Base-by-base conservation (phyloP, 1,139 yeast species). In the Scheffersomyces parashehatae region DNA sequence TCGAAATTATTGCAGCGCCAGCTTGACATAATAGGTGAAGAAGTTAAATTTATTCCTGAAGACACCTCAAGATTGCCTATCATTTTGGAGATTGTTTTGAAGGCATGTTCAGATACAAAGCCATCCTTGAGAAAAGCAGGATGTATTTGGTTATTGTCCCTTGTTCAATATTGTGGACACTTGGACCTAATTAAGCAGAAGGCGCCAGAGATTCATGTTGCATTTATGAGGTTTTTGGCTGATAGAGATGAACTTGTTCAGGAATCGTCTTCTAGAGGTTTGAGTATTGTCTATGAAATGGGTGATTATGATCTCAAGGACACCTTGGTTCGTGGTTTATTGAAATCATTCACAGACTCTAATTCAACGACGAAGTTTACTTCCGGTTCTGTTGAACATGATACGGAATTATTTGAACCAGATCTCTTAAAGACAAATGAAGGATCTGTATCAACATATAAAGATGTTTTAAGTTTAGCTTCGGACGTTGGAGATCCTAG, bases 401-500 rank as follows among this genome's bases (percentile, higher is more conserved):
- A 89, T 4, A 90, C 98, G 0, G 83, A 89, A 57, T 68, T 93
- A 13, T 93, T 93, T 61, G 96, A 88, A 37, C 84, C 88, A 0
- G 96, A 95, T 35, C 75, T 81, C 6, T 66, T 91, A 54, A 84
- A 79, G 40, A 88, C 96, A 0, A 86, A 85, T 39, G 95, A 88
- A 51, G 93, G 91, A 1, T 86, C 96, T 0, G 83, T 91, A 3
- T 87, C 96, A 0, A 90, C 97, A 0, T 91, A 91, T 58, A 88
- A 86, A 55, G 95, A 86, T 62, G 89, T 91, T 29, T 70, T 91
- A 53, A 86, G 75, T 54, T 72, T 93, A 41, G 98, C 98, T 0
- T 83, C 95, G 2, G 98, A 93, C 58, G 95, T 90, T 4, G 98
- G 98, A 35, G 97, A 93, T 62, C 96, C 98, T 15, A 81, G 95